These are phyloP conservation scores for Kalmusia sp. DNA, from an alignment of 2,329 filamentous ascomycete species.

Conservation along the genomic window DNA sequence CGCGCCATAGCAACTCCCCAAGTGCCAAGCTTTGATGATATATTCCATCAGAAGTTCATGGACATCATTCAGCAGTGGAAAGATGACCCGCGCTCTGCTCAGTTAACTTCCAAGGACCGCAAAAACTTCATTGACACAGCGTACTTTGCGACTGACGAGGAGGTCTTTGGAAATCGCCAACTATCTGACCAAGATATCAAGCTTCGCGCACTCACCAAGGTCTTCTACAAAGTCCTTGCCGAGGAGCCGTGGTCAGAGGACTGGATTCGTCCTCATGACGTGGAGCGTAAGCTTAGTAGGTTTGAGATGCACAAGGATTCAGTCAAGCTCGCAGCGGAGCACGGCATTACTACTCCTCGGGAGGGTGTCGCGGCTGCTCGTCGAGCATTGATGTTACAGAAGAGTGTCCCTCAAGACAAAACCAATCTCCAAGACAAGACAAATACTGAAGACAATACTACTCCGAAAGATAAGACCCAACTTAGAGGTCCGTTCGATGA, in stretches of 20 bases:
- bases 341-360: slow-evolving; percentile 35
- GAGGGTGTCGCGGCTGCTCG: slow-evolving; percentile 45
- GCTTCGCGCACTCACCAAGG: slow-evolving; percentile 45
- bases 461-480: slow-evolving; percentile 11
- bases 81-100: slow-evolving; percentile 34
- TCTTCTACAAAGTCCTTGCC: slow-evolving; percentile 47
- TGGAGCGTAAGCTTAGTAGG: slow-evolving; percentile 46
- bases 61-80: slow-evolving; percentile 41
- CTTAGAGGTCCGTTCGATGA: slow-evolving; percentile 43
- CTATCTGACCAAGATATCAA: slow-evolving; percentile 42
- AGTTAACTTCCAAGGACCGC: slow-evolving; percentile 40
- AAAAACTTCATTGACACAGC: slow-evolving; percentile 42
- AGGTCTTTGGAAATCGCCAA: slow-evolving; percentile 36
- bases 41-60: slow-evolving; percentile 44
- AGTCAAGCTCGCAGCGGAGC: slow-evolving; percentile 35
- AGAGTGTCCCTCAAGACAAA: slow-evolving; percentile 26
- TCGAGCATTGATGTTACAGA: slow-evolving; percentile 22
- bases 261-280: slow-evolving; percentile 46
- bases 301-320: slow-evolving; percentile 48
- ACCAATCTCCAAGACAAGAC: slow-evolving; percentile 18
- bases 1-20: slow-evolving; percentile 18
- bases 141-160: slow-evolving; percentile 37
- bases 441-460: slow-evolving; percentile 26
- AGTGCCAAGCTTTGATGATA: slow-evolving; percentile 41
- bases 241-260: slow-evolving; percentile 48